Percentiles rank a stretch among this genome's conserved stretches.
phyloP scores from a whole-genome alignment of 441 rosid species.

The Syzygium malaccense region DNA sequence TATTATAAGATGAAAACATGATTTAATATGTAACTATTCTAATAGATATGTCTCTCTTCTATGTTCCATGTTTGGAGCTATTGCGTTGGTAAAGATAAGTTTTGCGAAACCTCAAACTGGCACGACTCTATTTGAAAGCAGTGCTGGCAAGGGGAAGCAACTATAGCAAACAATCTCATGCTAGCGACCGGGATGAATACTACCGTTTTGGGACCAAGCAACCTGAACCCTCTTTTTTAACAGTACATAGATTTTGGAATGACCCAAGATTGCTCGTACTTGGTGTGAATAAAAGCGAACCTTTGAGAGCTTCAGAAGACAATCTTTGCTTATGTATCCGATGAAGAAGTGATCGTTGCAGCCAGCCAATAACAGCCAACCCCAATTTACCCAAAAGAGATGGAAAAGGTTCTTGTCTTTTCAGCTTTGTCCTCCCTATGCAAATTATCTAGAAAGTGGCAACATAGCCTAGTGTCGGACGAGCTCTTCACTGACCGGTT shows the following conservation, averaged over 20 bases:
- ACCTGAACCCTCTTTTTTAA: not conserved
- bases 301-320: not conserved
- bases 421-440: not conserved
- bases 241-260: not conserved
- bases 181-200: not conserved
- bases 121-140: not conserved
- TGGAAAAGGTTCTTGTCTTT: not conserved
- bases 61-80: not conserved
- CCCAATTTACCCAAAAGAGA: not conserved
- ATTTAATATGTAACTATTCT: not conserved
- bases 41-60: not conserved
- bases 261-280: not conserved
- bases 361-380: not conserved
- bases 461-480: not conserved
- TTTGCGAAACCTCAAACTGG: no score
- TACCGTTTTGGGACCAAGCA: not conserved
- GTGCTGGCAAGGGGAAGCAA: not conserved
- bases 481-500: not conserved
- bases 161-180: not conserved
- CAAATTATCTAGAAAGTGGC: not conserved
- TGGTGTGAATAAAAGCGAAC: not conserved
- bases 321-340: not conserved
- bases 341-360: not conserved
- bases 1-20: fast-evolving
- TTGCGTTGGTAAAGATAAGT: not conserved